A percentile compares a stretch with the other conserved stretches of the same genome.
Evolutionary conservation across 1,284 basidiomycete genomes (phyloP).

Genomic region (Ceratobasidium sp.): DNA sequence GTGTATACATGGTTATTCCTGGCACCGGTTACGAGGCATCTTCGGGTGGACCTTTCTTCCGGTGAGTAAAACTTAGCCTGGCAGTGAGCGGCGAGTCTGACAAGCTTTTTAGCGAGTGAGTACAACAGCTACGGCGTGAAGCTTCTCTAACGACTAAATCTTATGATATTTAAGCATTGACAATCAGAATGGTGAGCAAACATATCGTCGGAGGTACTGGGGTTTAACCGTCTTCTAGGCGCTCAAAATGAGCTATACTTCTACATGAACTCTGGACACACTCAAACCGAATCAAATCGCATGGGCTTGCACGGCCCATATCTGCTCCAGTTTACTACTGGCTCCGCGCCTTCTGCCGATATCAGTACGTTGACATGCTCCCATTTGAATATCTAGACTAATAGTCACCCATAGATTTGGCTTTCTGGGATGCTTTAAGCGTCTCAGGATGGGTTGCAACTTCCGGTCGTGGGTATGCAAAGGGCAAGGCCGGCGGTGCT

Average conservation of each 20-base stretch:
- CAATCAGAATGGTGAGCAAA: slow-evolving; percentile 33
- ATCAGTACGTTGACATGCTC: slow-evolving; percentile 18
- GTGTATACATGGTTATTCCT: slow-evolving; percentile 56
- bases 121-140: background rate
- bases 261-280: slow-evolving; percentile 49
- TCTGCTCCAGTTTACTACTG: slow-evolving; percentile 46
- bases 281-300: slow-evolving; percentile 46
- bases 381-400: background rate
- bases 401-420: slow-evolving; percentile 56
- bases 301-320: slow-evolving; percentile 48
- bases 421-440: slow-evolving; percentile 63
- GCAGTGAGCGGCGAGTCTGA: slow-evolving; percentile 26
- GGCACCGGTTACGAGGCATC: slow-evolving; percentile 60
- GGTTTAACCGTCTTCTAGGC: background rate
- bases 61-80: slow-evolving; percentile 37
- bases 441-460: slow-evolving; percentile 63
- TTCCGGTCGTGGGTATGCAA: slow-evolving; percentile 63
- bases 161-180: slow-evolving; percentile 32
- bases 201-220: background rate
- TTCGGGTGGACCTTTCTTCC: slow-evolving; percentile 60
- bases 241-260: slow-evolving; percentile 45
- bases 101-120: slow-evolving; percentile 22
- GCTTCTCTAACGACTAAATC: background rate
- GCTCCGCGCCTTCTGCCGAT: slow-evolving; percentile 34
- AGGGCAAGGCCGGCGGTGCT: slow-evolving; percentile 62